Base-by-base conservation (phyloP, 1,284 basidiomycete species). In the Malassezia vespertilionis region DNA sequence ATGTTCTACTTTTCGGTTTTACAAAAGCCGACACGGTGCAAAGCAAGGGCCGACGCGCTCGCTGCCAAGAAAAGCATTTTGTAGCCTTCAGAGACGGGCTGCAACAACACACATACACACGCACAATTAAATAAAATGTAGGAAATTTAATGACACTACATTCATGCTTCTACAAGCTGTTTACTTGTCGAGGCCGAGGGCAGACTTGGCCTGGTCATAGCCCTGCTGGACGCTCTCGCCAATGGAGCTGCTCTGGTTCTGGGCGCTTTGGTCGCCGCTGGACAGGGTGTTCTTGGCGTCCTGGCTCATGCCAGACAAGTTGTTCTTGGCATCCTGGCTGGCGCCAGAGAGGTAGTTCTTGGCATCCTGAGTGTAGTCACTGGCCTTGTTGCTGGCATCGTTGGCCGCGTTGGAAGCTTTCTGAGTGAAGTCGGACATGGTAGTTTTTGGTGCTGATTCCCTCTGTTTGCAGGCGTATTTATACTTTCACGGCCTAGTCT, bases 211-310 rank as follows among this genome's bases (percentile, higher is more conserved):
- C 30, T 32, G 44, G 40, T 46, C 34, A n/a, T n/a, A n/a, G n/a
- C n/a, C n/a, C n/a, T n/a, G n/a, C n/a, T n/a, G n/a, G n/a, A n/a
- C n/a, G n/a, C n/a, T n/a, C n/a, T n/a, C n/a, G n/a, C n/a, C n/a
- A n/a, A n/a, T n/a, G n/a, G n/a, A n/a, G n/a, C n/a, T n/a, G n/a
- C n/a, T n/a, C n/a, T n/a, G n/a, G n/a, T n/a, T n/a, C n/a, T n/a
- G n/a, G n/a, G n/a, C n/a, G n/a, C n/a, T n/a, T n/a, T n/a, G n/a
- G n/a, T n/a, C n/a, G n/a, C n/a, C n/a, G n/a, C n/a, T n/a, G n/a
- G n/a, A n/a, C 9, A 46, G 33, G 40, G 46, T 26, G 40, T 57
- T 3, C 31, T 40, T 40, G 12, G 50, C 57, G 32, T 44, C 26
- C 9, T 22, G 30, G 18, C 28, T 20, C n/a, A 34, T 4, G 30